Percentiles rank a stretch among this genome's conserved stretches.
Conservation (phyloP, 2,329 filamentous ascomycete species). For the Tricladium varicosporioides region DNA sequence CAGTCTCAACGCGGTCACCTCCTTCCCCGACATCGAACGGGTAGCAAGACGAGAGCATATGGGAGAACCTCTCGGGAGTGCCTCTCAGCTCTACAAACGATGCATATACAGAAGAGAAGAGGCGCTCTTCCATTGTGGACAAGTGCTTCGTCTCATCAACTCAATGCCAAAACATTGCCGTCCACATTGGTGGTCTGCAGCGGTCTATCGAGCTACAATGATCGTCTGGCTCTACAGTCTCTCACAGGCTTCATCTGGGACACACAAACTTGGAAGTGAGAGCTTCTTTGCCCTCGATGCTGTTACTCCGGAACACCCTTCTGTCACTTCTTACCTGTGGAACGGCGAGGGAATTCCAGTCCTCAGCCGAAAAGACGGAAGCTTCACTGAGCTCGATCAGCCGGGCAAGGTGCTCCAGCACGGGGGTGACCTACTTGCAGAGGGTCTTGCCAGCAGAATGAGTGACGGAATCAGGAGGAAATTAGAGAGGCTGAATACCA, state of each 20-base stretch:
- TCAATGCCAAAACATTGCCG: conserved; percentile 58
- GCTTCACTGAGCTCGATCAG: conserved; percentile 43
- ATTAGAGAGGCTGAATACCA: conserved; percentile 41
- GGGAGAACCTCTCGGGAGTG: conserved; percentile 49
- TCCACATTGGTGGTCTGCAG: conserved; percentile 70
- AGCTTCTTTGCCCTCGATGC: conserved; percentile 49
- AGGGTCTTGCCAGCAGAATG: conserved; percentile 50
- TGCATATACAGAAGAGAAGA: conserved; percentile 64
- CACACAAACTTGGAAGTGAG: conserved; percentile 32
- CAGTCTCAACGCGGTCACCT: conserved; percentile 65
- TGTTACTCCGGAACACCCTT: conserved; percentile 48
- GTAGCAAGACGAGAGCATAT: conserved; percentile 61
- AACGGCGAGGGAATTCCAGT: conserved; percentile 52
- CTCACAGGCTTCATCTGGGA: conserved; percentile 44
- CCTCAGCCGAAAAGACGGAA: conserved; percentile 48
- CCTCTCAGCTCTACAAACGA: conserved; percentile 56
- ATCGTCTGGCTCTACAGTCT: conserved; percentile 63
- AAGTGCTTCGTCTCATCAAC: conserved; percentile 60
- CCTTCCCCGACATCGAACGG: conserved; percentile 65
- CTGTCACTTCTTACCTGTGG: conserved; percentile 49
- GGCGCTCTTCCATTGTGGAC: conserved; percentile 65
- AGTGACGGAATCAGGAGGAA: conserved; percentile 54
- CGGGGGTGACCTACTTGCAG: conserved; percentile 51
- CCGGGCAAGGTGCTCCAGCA: conserved; percentile 48
- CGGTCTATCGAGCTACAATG: conserved; percentile 64